Percentiles rank a stretch among this genome's conserved stretches.
These are phyloP conservation scores for Lodderomyces beijingensis DNA, from an alignment of 1,139 yeast species.

Conservation along the genomic window DNA sequence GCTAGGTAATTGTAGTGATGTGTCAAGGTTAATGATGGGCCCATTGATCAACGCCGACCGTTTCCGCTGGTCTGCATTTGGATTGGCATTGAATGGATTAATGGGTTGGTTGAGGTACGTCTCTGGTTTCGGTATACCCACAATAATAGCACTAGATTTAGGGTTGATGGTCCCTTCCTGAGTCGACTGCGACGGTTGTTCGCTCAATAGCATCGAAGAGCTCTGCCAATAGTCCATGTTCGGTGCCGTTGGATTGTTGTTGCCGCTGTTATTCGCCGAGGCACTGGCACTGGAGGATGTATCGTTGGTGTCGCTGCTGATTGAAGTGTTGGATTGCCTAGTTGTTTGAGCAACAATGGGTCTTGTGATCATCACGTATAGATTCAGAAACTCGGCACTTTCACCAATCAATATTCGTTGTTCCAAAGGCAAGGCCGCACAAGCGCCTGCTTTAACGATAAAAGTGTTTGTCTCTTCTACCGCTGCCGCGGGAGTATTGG, in stretches of 20 bases:
- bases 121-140: slow-evolving; percentile 46
- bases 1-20: slow-evolving; percentile 43
- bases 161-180: slow-evolving; percentile 24
- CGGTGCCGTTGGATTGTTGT: slow-evolving; percentile 5
- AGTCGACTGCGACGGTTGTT: slow-evolving; percentile 13
- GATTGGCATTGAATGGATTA: slow-evolving; percentile 44
- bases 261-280: slow-evolving; percentile 6
- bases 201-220: slow-evolving; percentile 33
- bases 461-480: slow-evolving; percentile 20
- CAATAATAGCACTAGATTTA: slow-evolving; percentile 32
- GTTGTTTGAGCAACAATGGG: slow-evolving; percentile 16
- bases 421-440: slow-evolving; percentile 33
- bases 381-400: slow-evolving; percentile 29
- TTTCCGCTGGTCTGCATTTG: slow-evolving; percentile 73
- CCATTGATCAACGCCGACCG: slow-evolving; percentile 77
- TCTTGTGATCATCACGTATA: slow-evolving; percentile 36
- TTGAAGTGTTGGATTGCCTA: slow-evolving; percentile 1
- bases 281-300: not conserved
- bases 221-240: slow-evolving; percentile 32
- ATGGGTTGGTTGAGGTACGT: slow-evolving; percentile 30
- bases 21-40: slow-evolving; percentile 79
- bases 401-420: slow-evolving; percentile 31
- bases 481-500: slow-evolving; percentile 13
- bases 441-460: slow-evolving; percentile 28
- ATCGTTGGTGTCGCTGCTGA: slow-evolving; percentile 3